Base-by-base conservation (phyloP, 2,329 filamentous ascomycete species). In the Cladosporium austrohemisphaericum region DNA sequence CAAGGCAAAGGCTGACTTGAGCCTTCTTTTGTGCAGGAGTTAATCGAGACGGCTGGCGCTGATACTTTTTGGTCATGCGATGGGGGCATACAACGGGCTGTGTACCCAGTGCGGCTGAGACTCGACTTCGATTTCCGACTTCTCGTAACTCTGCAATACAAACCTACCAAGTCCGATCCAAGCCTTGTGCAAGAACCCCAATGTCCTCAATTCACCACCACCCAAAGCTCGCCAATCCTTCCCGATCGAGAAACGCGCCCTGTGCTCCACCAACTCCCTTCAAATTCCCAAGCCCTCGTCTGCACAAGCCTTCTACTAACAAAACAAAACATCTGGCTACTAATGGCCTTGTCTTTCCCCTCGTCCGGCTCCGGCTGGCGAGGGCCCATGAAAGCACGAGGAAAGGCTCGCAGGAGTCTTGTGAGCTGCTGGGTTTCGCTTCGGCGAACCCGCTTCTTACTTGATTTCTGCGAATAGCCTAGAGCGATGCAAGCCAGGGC, bases 391-490 rank as follows among this genome's bases (percentile, higher is more conserved):
- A 59, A 54, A 61, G 58, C 48, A 54, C 57, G 51, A 63, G 62
- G 60, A 65, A 65, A 64, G 62, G 62, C 60, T 54, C n/a, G n/a
- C 50, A 29, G 31, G 38, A 37, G 45, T 32, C 20, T 57, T 57
- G 47, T 31, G 52, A 57, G 58, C 60, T 54, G 59, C 60, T 54
- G 57, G 55, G 60, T 65, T n/a, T 65, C 19, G 36, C 60, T 61
- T 59, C 64, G 64, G 32, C 19, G 67, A 58, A 71, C 60, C 70
- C 66, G 59, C 59, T 62, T 58, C 25, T 63, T 56, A 71, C 76
- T 46, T 38, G 19, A 49, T 36, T 35, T 29, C 33, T 36, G 31
- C 50, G 57, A 51, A 32, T 51, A 62, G 62, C 62, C 61, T 45
- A 65, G 56, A 65, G 50, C 40, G 50, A 60, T 35, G 26, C 26